phyloP scores from a whole-genome alignment of 75 land plant genomes.

The Larix kaempferi region DNA sequence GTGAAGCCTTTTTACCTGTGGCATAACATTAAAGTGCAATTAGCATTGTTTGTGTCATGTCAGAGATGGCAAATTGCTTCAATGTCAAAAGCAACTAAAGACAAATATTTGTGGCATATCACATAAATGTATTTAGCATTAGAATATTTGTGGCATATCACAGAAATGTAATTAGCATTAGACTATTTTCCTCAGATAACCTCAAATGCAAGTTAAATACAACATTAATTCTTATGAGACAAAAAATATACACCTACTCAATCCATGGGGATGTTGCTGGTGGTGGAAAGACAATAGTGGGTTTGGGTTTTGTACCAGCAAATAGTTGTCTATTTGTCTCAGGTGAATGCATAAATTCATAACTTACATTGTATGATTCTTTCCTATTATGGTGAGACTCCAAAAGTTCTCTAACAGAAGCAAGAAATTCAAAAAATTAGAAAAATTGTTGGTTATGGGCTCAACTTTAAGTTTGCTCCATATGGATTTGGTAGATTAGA shows the following conservation, averaged over 20 bases:
- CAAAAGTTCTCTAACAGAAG: conserved; percentile 49
- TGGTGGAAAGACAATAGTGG: conserved; percentile 78
- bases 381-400: conserved; percentile 70
- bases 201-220: background rate
- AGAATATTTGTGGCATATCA: no score
- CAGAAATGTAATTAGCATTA: no score
- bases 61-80: conserved; percentile 46
- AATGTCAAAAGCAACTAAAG: conserved; percentile 44
- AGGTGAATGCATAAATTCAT: conserved; percentile 4
- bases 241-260: conserved; percentile 61
- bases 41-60: conserved; percentile 11
- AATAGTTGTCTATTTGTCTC: conserved; percentile 51
- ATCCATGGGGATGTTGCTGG: conserved; percentile 73
- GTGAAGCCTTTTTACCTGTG: conserved; percentile 55
- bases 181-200: background rate
- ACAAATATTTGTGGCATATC: conserved; percentile 34
- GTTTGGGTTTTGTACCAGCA: conserved; percentile 64
- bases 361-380: conserved; percentile 44
- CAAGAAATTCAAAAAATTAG: background rate
- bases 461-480: background rate
- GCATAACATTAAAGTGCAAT: background rate
- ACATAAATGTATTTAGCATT: background rate
- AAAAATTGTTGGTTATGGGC: background rate
- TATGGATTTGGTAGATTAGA: background rate
- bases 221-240: background rate